A percentile compares a stretch with the other conserved stretches of the same genome.
Evolutionary conservation across 805 yeast species (phyloP).

Genomic region (Saturnispora bothae): DNA sequence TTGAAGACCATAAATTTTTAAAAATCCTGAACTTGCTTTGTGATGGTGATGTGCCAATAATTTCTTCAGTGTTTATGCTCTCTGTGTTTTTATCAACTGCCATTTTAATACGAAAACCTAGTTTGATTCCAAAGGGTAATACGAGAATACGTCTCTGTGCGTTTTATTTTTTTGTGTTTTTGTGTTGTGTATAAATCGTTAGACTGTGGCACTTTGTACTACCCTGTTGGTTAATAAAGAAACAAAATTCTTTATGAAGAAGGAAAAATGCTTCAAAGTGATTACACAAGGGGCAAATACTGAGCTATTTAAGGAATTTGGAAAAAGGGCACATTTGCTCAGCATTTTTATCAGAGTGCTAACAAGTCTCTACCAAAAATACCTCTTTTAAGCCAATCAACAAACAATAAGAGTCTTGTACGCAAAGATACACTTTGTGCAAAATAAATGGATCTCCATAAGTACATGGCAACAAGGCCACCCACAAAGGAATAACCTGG

Average conservation of each 20-base stretch:
- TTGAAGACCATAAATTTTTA: not conserved
- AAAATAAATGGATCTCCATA: conserved; percentile 92
- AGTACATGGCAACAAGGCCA: conserved; percentile 77
- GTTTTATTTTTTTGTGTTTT: not conserved
- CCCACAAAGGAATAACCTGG: conserved; percentile 68
- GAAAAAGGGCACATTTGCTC: not conserved
- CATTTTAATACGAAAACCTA: not conserved
- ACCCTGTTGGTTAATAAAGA: not conserved
- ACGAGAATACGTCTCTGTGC: not conserved
- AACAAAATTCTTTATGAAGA: not conserved
- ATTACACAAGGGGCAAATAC: conserved; percentile 1
- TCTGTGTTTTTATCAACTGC: not conserved
- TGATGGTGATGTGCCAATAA: not conserved
- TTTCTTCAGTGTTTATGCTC: not conserved
- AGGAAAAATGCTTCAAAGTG: not conserved
- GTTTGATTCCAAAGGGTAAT: not conserved
- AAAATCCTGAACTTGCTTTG: not conserved
- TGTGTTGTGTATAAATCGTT: not conserved
- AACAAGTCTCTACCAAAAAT: conserved; percentile 75
- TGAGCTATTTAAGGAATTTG: not conserved
- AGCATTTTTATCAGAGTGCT: conserved; percentile 3
- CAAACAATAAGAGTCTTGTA: conserved; percentile 72
- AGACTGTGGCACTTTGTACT: not conserved
- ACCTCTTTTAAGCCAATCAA: conserved; percentile 84
- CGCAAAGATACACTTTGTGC: conserved; percentile 84